A percentile compares a stretch with the other conserved stretches of the same genome.
Conservation (phyloP, 805 yeast species). For the Jamesozyma jinghongensis region DNA sequence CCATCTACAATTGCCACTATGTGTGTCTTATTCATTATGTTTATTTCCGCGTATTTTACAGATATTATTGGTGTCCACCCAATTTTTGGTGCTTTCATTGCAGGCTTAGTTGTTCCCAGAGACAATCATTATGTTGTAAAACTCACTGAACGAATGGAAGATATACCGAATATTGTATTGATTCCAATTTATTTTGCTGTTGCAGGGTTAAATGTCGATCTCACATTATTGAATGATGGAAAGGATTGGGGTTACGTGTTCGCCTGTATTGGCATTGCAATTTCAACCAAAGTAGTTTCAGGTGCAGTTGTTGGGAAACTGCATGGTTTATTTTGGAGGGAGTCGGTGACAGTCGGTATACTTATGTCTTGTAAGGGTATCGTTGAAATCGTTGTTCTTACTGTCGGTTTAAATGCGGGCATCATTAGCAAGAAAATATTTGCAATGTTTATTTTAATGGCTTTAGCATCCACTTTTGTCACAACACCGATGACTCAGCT, state of each 20-base stretch:
- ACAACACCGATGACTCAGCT: constrained; percentile 66
- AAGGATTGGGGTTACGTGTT: constrained; percentile 71
- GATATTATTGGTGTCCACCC: constrained; percentile 83
- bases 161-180: constrained; percentile 58
- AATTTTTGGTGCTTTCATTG: constrained; percentile 75
- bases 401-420: constrained; percentile 62
- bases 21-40: constrained; percentile 45
- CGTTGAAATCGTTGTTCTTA: constrained; percentile 72
- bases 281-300: constrained; percentile 58
- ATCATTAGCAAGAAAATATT: constrained; percentile 57
- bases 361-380: constrained; percentile 86
- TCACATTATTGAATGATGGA: constrained; percentile 55
- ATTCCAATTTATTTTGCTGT: constrained; percentile 74
- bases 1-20: constrained; percentile 57
- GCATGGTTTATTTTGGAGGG: constrained; percentile 61
- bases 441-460: constrained; percentile 80
- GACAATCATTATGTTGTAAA: constrained; percentile 64
- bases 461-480: constrained; percentile 64
- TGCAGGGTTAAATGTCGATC: constrained; percentile 64
- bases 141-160: constrained; percentile 68
- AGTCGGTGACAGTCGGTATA: constrained; percentile 65
- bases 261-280: constrained; percentile 58
- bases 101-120: constrained; percentile 68
- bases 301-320: constrained; percentile 57
- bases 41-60: constrained; percentile 66